phyloP scores from a whole-genome alignment of 2,329 filamentous ascomycete genomes.

The Cadophora sp. region DNA sequence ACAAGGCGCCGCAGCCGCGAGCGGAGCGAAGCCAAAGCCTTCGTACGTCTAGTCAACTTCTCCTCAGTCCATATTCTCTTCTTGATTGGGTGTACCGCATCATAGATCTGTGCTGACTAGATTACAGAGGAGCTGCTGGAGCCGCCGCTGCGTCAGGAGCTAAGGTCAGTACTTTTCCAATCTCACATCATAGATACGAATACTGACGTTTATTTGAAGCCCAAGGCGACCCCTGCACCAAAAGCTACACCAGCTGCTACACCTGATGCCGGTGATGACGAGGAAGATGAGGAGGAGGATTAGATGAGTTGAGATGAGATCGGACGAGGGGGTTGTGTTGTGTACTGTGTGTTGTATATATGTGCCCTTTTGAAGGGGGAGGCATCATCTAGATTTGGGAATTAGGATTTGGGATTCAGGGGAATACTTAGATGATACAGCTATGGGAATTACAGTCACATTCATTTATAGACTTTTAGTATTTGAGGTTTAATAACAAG shows the following conservation, averaged over 20 bases:
- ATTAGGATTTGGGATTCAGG: not conserved
- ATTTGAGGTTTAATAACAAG: no score
- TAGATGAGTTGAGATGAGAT: not conserved
- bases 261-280: not conserved
- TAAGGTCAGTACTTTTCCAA: not conserved
- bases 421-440: not conserved
- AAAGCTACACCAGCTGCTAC: not conserved
- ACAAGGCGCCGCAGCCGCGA: not conserved
- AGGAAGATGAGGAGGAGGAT: conserved; percentile 1
- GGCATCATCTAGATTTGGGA: not conserved
- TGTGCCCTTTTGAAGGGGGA: not conserved
- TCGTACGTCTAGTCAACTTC: not conserved
- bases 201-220: not conserved
- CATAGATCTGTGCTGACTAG: not conserved
- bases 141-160: not conserved
- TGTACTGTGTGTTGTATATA: not conserved
- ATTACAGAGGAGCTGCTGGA: not conserved
- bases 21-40: not conserved
- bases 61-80: not conserved
- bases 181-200: not conserved
- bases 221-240: not conserved
- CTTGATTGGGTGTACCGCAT: not conserved
- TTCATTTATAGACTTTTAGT: not conserved
- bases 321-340: not conserved
- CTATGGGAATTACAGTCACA: not conserved